Base-by-base conservation (phyloP, 2,329 filamentous ascomycete species). In the Lasiodiplodia sp. region DNA sequence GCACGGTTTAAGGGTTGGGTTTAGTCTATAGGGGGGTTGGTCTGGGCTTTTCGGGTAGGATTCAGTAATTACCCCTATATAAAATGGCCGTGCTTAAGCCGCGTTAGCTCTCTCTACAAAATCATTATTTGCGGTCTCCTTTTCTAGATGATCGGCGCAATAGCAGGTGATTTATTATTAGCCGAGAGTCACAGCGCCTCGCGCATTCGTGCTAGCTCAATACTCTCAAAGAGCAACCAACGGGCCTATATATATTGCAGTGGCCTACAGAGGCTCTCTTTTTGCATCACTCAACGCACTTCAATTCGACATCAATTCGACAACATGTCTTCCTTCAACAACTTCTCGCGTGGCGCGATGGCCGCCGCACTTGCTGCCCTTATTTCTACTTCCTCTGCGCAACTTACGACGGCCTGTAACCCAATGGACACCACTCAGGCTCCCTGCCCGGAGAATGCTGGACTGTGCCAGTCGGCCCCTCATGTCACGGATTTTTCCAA, bases 401-500 rank as follows among this genome's bases (percentile, higher is more conserved):
- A 84, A 71, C 83, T 82, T 60, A 83, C 78, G 70, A 52, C 40
- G 63, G 75, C 78, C 67, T 84, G 82, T 75, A 78, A 84, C 70
- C 82, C 82, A 6, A 79, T 74, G 52, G 73, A 80, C 69, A 82
- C 81, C 34, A 44, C 65, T n/a, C 28, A 67, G 28, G 60, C 60
- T 21, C 65, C 65, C 18, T 95, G 34, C 68, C 75, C 79, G 34
- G 51, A 72, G 38, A 73, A 81, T 49, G 63, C 73, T 23, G 79
- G 75, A 38, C 69, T 79, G 10, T 77, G 74, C 68, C 87, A 88
- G 65, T 87, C 87, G 52, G 77, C 76, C 65, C n/a, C 37, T 5
- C 83, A 79, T 72, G 74, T 71, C 23, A 75, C 78, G 67, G 79
- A 84, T 73, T 82, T 84, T 73, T 83, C 88, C 76, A 85, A 81